Base-by-base conservation (phyloP, 768 basidiomycete species). In the Termitomyces sp. region DNA sequence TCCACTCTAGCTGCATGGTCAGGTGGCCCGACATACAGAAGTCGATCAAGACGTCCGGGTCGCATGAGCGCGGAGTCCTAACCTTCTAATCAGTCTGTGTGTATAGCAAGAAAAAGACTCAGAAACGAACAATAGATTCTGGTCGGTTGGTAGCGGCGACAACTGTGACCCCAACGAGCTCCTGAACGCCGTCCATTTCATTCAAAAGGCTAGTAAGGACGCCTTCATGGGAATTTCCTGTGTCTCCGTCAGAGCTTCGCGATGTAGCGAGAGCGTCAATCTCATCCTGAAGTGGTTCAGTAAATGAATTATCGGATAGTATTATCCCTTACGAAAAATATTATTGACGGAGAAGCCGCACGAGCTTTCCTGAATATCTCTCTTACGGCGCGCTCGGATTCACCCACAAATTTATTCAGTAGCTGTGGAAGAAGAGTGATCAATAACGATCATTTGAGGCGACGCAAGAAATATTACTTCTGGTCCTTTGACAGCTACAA, bases 151-250 rank as follows among this genome's bases (percentile, higher is more conserved):
- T 99, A 0, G 97, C 97, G 1, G 94, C 97, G 10, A 99, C 83
- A 35, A 98, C 83, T 0, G 92, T 95, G n/a, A 99, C 97, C 0
- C 95, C 94, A 17, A 89, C 76, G 19, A 98, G 77, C 71, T 96
- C 94, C 70, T 98, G 92, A 0, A 98, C 90, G 19, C 97, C 97
- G 66, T 98, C 97, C 94, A 98, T 98, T 68, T 99, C 97, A 66
- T 96, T 98, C 55, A 99, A 69, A 12, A 99, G 76, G 58, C 86
- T 96, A 1, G 95, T 95, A 8, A 99, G 78, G 12, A 98, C 93
- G 8, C 97, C 94, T 62, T 92, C 89, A 63, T 94, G 89, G 0
- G 84, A 78, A 0, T 81, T 78, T 1, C 75, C 71, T 5, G 74
- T 69, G 42, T 85, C 84, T 2, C 73, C 71, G 15, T 84, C 81